phyloP scores from a whole-genome alignment of 768 basidiomycete genomes.

The Kwoniella sp. region DNA sequence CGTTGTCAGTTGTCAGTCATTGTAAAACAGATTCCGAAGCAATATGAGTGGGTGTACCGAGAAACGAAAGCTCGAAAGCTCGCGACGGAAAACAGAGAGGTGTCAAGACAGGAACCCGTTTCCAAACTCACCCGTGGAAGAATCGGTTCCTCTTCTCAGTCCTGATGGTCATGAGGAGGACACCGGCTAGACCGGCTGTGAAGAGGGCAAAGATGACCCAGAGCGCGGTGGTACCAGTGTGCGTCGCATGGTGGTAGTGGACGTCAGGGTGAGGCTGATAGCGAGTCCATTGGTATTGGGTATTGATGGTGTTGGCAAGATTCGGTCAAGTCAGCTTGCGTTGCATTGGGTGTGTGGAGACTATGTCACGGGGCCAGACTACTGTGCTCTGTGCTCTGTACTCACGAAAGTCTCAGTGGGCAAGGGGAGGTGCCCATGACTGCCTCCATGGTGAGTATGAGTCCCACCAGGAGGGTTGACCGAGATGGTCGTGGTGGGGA shows the following conservation, averaged over 20 bases:
- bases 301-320: too few species aligned
- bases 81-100: too few species aligned
- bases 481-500: constrained; percentile 45
- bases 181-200: constrained; percentile 39
- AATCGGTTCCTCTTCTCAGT: constrained; percentile 48
- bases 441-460: constrained; percentile 32
- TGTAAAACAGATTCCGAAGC: neutral
- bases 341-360: too few species aligned
- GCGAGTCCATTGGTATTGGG: neutral
- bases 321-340: too few species aligned
- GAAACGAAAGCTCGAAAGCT: neutral
- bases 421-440: constrained; percentile 28
- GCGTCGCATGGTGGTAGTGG: constrained; percentile 36
- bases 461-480: constrained; percentile 50
- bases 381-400: too few species aligned
- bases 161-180: constrained; percentile 41
- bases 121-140: constrained; percentile 50
- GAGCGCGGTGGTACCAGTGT: constrained; percentile 43
- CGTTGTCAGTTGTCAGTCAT: neutral
- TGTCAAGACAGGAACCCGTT: neutral
- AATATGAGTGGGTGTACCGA: neutral
- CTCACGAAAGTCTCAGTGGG: constrained; percentile 42
- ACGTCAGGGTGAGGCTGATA: constrained; percentile 29
- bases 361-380: too few species aligned
- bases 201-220: constrained; percentile 49